Conservation (phyloP, 1,284 basidiomycete genomes). For the Pseudozyma pruni region DNA sequence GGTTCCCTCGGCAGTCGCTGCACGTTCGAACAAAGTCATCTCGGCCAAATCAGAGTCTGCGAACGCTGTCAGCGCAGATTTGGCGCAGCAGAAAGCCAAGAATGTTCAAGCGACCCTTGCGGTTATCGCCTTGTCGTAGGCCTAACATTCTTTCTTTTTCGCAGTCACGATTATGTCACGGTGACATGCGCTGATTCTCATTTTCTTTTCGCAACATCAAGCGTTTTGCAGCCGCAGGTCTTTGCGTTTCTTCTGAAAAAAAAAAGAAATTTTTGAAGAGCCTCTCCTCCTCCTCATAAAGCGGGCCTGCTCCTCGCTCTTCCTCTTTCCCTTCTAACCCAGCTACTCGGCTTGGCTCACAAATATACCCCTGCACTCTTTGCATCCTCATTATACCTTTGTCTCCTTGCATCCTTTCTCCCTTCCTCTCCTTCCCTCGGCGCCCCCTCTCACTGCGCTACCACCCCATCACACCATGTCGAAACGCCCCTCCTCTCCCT, state of each 20-base stretch:
- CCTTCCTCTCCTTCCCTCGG: neutral
- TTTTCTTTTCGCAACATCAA: neutral
- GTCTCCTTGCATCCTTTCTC: neutral
- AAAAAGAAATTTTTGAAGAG: conserved; percentile 33
- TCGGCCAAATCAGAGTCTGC: neutral
- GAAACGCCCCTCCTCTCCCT: conserved; percentile 48
- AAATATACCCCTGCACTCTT: conserved; percentile 29
- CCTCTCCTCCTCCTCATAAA: conserved; percentile 16
- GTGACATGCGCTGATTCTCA: neutral
- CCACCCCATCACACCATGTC: conserved; percentile 23
- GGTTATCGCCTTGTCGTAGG: conserved; percentile 18
- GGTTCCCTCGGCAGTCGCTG: no score
- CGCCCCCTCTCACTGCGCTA: no score
- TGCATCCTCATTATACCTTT: conserved; percentile 7
- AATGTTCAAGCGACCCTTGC: conserved; percentile 17
- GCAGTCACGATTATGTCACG: neutral
- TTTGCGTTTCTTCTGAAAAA: no score
- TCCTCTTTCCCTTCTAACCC: conserved; percentile 6
- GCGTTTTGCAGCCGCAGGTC: conserved; percentile 1
- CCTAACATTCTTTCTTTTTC: conserved; percentile 9
- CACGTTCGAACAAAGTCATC: no score
- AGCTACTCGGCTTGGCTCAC: conserved; percentile 38
- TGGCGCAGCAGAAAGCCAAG: conserved; percentile 2
- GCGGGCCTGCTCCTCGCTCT: conserved; percentile 5
- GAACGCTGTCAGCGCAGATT: neutral